Evolutionary conservation across 1,284 basidiomycete species (phyloP), one percentile per base, ranked within the genome.

Genomic region (Puccinia polysora): DNA sequence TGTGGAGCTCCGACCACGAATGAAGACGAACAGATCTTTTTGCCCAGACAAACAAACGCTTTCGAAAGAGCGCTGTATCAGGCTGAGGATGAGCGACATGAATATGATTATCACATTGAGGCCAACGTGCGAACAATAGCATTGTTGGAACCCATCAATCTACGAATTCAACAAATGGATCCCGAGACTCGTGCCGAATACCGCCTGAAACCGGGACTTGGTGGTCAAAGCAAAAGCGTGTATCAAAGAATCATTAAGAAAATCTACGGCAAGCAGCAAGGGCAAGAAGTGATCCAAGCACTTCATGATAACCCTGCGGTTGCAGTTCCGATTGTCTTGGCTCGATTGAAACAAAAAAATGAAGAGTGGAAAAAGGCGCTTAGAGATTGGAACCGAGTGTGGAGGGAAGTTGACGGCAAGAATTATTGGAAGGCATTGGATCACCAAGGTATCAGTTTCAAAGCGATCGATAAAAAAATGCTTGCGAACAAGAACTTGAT

Each of bases 351-450:
- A 83, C 87, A 88, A 79, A 97, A 96, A 81, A 91, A 97, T 80
- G 93, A 97, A 76, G 96, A 99, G 79, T 98, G 96, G 96, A 88
- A 91, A 80, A 85, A 90, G 40, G 88, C 89, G 28, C 90, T 96
- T 81, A 85, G 94, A 65, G 95, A 97, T 80, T 98, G 93, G 92
- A 92, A 90, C 82, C 87, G 90, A 74, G 93, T 94, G 25, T 98
- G 96, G 96, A 85, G 93, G 71, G 95, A 97, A 80, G 89, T 97
- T 53, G 95, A 97, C 78, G 88, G 88, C 72, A 91, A 92, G 81
- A 97, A 97, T 82, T 97, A 95, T 80, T 94, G 94, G 85, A 96
- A 96, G 83, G 89, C 89, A 52, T 85, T 97, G 73, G 96, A 98
- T 80, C 92, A 97, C 79, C 94, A 97, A 79, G 93, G 92, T 4